phyloP scores from a whole-genome alignment of 805 yeast genomes.

The Peterozyma xylosa region DNA sequence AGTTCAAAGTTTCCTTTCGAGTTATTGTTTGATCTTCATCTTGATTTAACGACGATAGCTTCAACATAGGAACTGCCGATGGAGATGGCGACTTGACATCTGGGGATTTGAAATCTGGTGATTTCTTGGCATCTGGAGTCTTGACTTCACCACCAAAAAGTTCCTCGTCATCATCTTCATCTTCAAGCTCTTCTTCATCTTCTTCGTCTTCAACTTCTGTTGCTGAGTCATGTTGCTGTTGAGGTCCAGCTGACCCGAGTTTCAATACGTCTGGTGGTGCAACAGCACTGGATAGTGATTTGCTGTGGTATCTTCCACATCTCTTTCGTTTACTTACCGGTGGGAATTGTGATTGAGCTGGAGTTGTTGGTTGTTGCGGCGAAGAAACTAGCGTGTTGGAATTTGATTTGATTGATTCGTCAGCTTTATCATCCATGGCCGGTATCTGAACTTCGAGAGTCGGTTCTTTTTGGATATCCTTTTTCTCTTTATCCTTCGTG shows the following conservation, averaged over 20 bases:
- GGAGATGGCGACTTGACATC: conserved; percentile 2
- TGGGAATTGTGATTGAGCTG: background rate
- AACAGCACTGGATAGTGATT: conserved; percentile 39
- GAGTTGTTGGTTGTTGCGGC: background rate
- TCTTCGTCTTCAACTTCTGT: conserved; percentile 6
- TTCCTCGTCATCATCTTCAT: background rate
- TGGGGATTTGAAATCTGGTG: background rate
- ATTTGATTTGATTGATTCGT: background rate
- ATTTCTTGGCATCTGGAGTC: too few relatives aligned
- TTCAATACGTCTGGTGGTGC: conserved; percentile 30
- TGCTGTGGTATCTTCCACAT: conserved; percentile 23
- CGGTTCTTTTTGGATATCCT: background rate
- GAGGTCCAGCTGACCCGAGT: conserved; percentile 13
- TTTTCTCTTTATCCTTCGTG: conserved; percentile 3
- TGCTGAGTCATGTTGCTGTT: conserved; percentile 2
- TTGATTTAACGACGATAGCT: conserved; percentile 1
- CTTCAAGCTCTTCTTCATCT: conserved; percentile 1
- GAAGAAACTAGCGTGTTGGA: background rate
- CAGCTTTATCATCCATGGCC: background rate
- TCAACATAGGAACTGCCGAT: background rate
- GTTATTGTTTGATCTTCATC: background rate
- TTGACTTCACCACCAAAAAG: too few relatives aligned
- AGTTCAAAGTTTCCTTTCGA: conserved; percentile 1
- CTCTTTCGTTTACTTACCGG: conserved; percentile 3
- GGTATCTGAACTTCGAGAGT: background rate